Percentiles rank a stretch among this genome's conserved stretches.
These are phyloP conservation scores for Suillus discolor DNA, from an alignment of 768 basidiomycete species.

Conservation along the genomic window DNA sequence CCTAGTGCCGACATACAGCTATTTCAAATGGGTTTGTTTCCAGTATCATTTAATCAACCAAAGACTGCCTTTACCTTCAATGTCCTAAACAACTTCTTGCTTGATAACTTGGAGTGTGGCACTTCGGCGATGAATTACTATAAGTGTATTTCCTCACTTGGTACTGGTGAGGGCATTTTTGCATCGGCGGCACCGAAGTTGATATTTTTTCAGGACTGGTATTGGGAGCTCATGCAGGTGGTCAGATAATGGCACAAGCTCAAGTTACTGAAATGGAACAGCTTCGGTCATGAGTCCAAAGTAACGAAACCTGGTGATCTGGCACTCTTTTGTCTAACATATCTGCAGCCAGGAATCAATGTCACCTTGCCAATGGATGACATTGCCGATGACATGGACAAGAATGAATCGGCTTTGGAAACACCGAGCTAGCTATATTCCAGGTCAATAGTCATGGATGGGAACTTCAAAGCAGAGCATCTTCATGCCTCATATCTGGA, in stretches of 20 bases:
- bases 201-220: neutral
- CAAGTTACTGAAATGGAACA: neutral
- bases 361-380: conserved; percentile 4
- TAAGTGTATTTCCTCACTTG: too few relatives aligned
- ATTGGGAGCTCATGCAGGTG: neutral
- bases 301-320: neutral
- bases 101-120: too few relatives aligned
- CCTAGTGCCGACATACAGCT: too few relatives aligned
- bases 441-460: neutral
- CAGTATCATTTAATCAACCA: too few relatives aligned
- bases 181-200: too few relatives aligned
- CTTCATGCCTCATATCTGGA: neutral
- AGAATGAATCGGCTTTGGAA: neutral
- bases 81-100: too few relatives aligned
- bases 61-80: too few relatives aligned
- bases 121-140: too few relatives aligned
- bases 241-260: neutral
- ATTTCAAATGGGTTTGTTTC: too few relatives aligned
- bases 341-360: neutral
- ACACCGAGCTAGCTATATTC: neutral
- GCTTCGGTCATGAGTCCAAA: neutral
- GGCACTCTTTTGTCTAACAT: neutral
- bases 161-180: too few relatives aligned
- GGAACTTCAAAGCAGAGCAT: neutral
- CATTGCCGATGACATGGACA: too few relatives aligned